Evolutionary conservation across 129 eudicot species (phyloP), one percentile per base, ranked within the genome.

Genomic region (Sambucus nigra): DNA sequence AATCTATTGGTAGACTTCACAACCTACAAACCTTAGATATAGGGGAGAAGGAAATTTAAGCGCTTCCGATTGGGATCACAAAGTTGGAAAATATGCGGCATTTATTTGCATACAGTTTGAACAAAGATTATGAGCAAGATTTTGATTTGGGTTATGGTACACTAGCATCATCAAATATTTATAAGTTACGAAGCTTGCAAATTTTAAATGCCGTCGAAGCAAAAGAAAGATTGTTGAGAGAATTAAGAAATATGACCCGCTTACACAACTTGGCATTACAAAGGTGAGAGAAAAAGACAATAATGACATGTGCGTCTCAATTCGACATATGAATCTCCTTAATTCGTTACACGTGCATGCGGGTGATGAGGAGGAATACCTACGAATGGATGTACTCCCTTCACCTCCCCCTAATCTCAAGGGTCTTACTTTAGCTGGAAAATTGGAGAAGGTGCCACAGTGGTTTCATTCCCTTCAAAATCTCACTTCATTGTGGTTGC

Each of bases 11-110:
- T 12, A 40, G 45, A 21, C 27, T 66, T 7, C 9, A 17, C 13
- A 45, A 57, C 13, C 23, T 57, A 46, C 41, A 24, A 51, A 67
- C 53, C 15, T 67, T 67, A 22, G 25, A 18, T 15, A 3, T 55
- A 0, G 15, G 3, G 13, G 12, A 5, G 7, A 1, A 6, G 0
- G 11, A 24, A 3, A 40, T 40, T 7, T 4, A 40, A 14, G 2
- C 13, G 46, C 60, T 67, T 6, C 72, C 65, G 1, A 38, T 23
- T 33, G 26, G 59, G 41, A 58, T 67, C 13, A 13, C 38, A 16
- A 40, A 47, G 12, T 57, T 67, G 21, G 4, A 1, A 18, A 57
- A 67, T 11, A 31, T 57, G 13, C 26, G 52, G 20, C 72, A 57
- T 27, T 24, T 57, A 21, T 5, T n/a, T n/a, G n/a, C n/a, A n/a